These are phyloP conservation scores for Cladophialophora bantiana DNA, from an alignment of 2,329 filamentous ascomycete genomes.

Conservation along the genomic window DNA sequence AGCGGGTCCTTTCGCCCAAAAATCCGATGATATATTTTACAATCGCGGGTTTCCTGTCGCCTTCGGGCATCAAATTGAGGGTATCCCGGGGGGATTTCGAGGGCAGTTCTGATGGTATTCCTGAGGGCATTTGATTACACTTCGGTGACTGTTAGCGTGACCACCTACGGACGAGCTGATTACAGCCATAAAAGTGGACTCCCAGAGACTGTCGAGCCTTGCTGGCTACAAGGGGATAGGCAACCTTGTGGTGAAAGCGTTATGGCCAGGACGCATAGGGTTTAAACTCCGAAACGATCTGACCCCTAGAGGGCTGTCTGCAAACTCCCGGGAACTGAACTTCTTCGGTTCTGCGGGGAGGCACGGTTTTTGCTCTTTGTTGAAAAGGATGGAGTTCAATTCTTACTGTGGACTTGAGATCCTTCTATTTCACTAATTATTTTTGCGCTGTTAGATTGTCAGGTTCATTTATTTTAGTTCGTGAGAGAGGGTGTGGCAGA, in stretches of 20 bases:
- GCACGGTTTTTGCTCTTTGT: conserved; percentile 19
- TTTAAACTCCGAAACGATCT: conserved; percentile 12
- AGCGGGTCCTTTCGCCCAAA: neutral
- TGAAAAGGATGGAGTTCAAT: neutral
- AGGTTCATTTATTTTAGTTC: neutral
- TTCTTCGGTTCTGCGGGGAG: conserved; percentile 11
- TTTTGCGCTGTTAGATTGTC: neutral
- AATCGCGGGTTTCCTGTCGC: neutral
- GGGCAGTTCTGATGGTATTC: no score
- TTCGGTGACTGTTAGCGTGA: neutral
- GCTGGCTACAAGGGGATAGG: conserved; percentile 3
- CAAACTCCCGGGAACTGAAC: conserved; percentile 18
- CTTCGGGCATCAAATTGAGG: neutral
- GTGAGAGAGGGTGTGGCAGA: neutral
- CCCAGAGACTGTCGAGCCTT: conserved; percentile 20
- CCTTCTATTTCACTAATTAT: neutral
- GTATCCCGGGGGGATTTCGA: no score
- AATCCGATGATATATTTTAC: conserved; percentile 7
- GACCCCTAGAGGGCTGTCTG: conserved; percentile 15
- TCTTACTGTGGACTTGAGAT: neutral
- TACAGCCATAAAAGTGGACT: conserved; percentile 20
- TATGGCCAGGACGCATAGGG: conserved; percentile 20
- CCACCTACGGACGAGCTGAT: conserved; percentile 16
- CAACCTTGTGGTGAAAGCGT: conserved; percentile 12
- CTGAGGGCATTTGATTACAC: no score